phyloP scores from a whole-genome alignment of 495 filamentous ascomycete genomes.

The Xylaria telfairii region DNA sequence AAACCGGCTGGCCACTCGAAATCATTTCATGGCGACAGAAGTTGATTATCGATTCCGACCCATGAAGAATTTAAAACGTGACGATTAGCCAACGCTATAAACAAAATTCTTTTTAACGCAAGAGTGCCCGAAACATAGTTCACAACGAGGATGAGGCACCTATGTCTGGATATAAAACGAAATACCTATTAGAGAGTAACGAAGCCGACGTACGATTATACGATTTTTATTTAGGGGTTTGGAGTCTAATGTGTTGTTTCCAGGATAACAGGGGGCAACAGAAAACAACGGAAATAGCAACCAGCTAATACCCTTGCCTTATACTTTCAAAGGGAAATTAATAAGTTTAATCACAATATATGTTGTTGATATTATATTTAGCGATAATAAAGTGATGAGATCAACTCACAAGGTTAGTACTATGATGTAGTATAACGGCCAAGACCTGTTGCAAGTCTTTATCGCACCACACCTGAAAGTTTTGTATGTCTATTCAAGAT shows the following conservation, averaged over 20 bases:
- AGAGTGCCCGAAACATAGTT: background rate
- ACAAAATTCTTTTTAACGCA: background rate
- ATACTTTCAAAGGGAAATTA: background rate
- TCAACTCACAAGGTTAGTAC: background rate
- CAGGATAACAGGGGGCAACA: no score
- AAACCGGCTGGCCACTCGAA: background rate
- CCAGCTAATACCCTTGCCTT: background rate
- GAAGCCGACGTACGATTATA: conserved; percentile 10
- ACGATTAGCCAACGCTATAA: background rate
- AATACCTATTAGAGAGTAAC: background rate
- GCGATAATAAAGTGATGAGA: background rate
- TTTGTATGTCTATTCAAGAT: no score
- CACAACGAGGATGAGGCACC: background rate
- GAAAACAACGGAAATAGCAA: background rate
- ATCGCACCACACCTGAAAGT: no score
- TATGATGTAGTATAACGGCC: background rate
- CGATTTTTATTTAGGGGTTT: background rate
- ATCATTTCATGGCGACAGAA: background rate
- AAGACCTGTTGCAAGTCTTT: background rate
- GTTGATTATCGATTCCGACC: background rate
- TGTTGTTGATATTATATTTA: conserved; percentile 7
- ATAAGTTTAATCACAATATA: background rate
- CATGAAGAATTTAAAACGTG: background rate
- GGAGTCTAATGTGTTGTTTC: conserved; percentile 1
- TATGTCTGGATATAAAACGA: background rate